phyloP scores from a whole-genome alignment of 306 rosid species.

The Rosa persica region DNA sequence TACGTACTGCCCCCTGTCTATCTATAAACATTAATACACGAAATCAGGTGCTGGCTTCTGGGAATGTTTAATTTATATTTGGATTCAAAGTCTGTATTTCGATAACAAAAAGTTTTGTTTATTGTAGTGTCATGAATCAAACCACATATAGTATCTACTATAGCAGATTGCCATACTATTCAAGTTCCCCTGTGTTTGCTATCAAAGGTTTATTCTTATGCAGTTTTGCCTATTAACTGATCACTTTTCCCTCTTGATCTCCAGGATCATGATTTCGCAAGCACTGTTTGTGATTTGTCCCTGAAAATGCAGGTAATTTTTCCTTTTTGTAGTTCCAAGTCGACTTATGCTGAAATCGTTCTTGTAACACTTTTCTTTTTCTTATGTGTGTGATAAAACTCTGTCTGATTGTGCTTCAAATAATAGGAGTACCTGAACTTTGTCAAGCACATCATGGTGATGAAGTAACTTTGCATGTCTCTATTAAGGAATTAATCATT shows the following conservation, averaged over 20 bases:
- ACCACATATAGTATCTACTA: too few relatives aligned
- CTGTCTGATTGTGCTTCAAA: constrained; percentile 14
- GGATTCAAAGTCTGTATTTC: too few relatives aligned
- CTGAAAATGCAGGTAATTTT: constrained; percentile 26
- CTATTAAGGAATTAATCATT: constrained; percentile 1
- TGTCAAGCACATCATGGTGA: constrained; percentile 37
- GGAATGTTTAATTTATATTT: too few relatives aligned
- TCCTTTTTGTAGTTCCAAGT: constrained; percentile 10
- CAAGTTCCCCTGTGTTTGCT: not conserved
- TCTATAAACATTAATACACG: too few relatives aligned
- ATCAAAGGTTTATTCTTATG: not conserved
- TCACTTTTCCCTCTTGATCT: constrained; percentile 9
- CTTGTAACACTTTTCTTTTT: not conserved
- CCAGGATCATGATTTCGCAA: constrained; percentile 20
- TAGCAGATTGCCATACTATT: not conserved
- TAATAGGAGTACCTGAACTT: constrained; percentile 33
- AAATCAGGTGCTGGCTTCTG: too few relatives aligned
- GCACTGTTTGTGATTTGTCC: constrained; percentile 26
- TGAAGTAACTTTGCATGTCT: constrained; percentile 14
- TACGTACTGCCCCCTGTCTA: too few relatives aligned
- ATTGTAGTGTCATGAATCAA: too few relatives aligned
- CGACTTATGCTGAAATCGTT: constrained; percentile 7
- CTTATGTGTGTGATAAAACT: not conserved
- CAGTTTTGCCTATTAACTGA: not conserved
- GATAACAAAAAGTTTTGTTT: too few relatives aligned